phyloP scores from a whole-genome alignment of 805 yeast genomes.

The Candida ascalaphidarum region DNA sequence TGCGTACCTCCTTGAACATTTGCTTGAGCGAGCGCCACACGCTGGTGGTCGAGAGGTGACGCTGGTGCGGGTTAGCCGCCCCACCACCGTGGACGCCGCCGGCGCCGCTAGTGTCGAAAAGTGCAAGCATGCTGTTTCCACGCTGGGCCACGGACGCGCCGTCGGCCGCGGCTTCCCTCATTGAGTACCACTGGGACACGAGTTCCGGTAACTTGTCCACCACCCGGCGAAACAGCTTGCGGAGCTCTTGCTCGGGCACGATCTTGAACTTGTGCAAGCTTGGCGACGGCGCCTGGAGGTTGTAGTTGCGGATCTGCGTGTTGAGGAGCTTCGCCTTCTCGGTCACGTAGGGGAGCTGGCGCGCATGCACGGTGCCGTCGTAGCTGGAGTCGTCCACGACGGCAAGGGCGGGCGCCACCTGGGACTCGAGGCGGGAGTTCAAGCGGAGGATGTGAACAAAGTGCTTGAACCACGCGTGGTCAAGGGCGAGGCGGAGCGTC shows the following conservation, averaged over 20 bases:
- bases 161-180: constrained; percentile 1
- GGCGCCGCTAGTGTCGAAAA: constrained; percentile 3
- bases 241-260: constrained; percentile 16
- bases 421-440: constrained; percentile 3
- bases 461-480: constrained; percentile 27
- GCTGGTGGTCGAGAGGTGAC: constrained; percentile 1
- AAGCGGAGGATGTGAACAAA: constrained; percentile 16
- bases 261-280: constrained; percentile 31
- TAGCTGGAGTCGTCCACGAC: not conserved
- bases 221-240: constrained; percentile 9
- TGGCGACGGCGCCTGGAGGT: constrained; percentile 30
- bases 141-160: not conserved
- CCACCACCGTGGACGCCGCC: constrained; percentile 4
- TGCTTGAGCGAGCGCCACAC: constrained; percentile 23
- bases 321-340: constrained; percentile 17
- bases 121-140: constrained; percentile 2
- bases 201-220: constrained; percentile 5
- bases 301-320: constrained; percentile 21
- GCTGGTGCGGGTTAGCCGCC: not conserved
- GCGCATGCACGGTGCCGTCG: not conserved
- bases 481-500: constrained; percentile 38
- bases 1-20: constrained; percentile 10
- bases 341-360: constrained; percentile 9
- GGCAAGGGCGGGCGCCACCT: too few species aligned
- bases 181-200: constrained; percentile 10